phyloP scores from a whole-genome alignment of 176 grass and related monocot species.

The Musa troglodytarum region DNA sequence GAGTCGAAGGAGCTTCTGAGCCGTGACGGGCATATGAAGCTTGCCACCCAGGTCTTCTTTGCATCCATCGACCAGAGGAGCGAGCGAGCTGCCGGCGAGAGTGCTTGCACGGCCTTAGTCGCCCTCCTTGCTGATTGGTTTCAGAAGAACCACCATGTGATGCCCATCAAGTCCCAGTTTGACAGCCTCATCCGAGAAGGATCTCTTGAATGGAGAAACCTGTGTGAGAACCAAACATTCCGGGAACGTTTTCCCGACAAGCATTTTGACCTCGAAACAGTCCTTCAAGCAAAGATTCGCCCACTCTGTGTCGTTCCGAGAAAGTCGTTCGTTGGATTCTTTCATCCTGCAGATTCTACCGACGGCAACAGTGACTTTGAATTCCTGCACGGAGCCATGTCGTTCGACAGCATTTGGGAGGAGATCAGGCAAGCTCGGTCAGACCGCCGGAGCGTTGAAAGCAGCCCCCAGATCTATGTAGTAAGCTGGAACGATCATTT shows the following conservation, averaged over 20 bases:
- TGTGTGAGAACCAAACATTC: constrained; percentile 32
- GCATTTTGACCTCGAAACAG: constrained; percentile 17
- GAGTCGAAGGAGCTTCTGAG: constrained; percentile 54
- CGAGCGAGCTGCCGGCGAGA: constrained; percentile 60
- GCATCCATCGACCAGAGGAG: no score
- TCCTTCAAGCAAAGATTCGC: constrained; percentile 62
- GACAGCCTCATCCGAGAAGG: no score
- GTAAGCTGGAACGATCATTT: constrained; percentile 97
- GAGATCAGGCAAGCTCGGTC: constrained; percentile 36
- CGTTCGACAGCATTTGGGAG: constrained; percentile 30
- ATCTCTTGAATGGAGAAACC: no score
- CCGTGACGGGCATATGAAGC: constrained; percentile 69
- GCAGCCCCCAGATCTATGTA: constrained; percentile 43
- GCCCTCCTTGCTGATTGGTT: constrained; percentile 76
- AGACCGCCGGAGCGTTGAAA: constrained; percentile 18
- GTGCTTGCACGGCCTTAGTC: constrained; percentile 73
- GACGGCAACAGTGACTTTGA: constrained; percentile 53
- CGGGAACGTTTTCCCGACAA: constrained; percentile 63
- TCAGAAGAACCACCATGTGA: constrained; percentile 50
- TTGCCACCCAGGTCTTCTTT: constrained; percentile 32
- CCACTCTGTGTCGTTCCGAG: constrained; percentile 45
- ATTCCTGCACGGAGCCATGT: constrained; percentile 75
- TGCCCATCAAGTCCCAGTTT: constrained; percentile 25
- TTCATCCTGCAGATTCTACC: constrained; percentile 50
- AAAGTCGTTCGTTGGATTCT: constrained; percentile 76